Percentiles rank a stretch among this genome's conserved stretches.
These are phyloP conservation scores for Elongisporangium prolatum DNA, from an alignment of 352 stramenopile genomes.

Conservation along the genomic window DNA sequence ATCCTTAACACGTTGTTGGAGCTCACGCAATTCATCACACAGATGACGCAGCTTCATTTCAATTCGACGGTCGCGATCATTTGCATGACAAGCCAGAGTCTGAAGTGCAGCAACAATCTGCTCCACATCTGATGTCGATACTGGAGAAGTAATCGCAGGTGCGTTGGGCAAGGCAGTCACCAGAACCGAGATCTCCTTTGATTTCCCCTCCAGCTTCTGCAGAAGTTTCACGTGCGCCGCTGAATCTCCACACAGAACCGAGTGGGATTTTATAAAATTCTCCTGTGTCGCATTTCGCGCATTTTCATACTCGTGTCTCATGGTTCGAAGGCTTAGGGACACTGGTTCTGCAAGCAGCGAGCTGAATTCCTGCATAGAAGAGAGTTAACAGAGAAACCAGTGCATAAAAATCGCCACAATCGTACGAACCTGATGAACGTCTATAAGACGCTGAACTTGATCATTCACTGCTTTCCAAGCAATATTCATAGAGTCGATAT, in stretches of 20 bases:
- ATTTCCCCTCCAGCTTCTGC: constrained; percentile 57
- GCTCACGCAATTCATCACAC: constrained; percentile 33
- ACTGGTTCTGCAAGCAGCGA: constrained; percentile 71
- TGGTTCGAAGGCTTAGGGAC: constrained; percentile 61
- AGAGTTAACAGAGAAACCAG: too few species aligned
- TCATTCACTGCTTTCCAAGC: constrained; percentile 58
- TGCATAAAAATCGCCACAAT: too few species aligned
- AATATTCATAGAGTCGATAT: constrained; percentile 47
- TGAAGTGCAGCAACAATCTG: not conserved
- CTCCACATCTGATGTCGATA: not conserved
- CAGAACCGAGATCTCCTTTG: constrained; percentile 15
- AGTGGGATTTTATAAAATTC: constrained; percentile 52
- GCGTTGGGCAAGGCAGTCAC: constrained; percentile 15
- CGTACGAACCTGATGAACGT: constrained; percentile 49
- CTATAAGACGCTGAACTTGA: constrained; percentile 50
- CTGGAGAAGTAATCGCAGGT: not conserved
- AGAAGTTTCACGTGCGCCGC: constrained; percentile 41
- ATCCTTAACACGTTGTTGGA: constrained; percentile 27
- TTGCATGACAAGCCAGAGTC: not conserved
- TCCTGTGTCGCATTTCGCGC: constrained; percentile 50
- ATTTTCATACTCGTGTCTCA: constrained; percentile 78
- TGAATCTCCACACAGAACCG: constrained; percentile 39
- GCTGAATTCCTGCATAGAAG: constrained; percentile 64
- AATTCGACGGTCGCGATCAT: constrained; percentile 21
- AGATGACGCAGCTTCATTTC: constrained; percentile 47